Evolutionary conservation across 176 grass and related monocot genomes (phyloP).

Genomic region (Cenchrus fungigraminus): DNA sequence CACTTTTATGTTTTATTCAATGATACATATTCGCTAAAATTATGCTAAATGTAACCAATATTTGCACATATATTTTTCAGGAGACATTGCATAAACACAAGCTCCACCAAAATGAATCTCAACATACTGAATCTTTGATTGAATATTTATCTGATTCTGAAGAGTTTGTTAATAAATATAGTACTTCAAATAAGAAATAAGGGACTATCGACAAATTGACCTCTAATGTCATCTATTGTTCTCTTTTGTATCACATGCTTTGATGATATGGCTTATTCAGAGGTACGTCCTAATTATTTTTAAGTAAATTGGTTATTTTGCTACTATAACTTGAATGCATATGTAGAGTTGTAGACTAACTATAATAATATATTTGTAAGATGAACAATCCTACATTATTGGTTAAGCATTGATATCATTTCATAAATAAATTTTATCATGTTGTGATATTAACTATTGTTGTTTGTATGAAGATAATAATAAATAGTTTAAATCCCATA

Average conservation of each 20-base stretch:
- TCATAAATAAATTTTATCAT: too few relatives aligned
- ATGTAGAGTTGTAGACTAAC: too few relatives aligned
- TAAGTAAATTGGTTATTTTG: not conserved
- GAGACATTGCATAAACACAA: conserved; percentile 78
- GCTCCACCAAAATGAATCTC: conserved; percentile 10
- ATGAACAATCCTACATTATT: too few relatives aligned
- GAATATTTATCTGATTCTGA: not conserved
- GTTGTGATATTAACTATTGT: too few relatives aligned
- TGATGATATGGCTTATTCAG: conserved; percentile 75
- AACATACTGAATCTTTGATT: conserved; percentile 28
- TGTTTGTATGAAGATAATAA: too few relatives aligned
- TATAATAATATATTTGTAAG: too few relatives aligned
- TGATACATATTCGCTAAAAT: too few relatives aligned
- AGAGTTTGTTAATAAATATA: not conserved
- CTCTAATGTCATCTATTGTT: conserved; percentile 74
- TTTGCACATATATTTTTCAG: conserved; percentile 36
- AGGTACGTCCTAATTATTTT: conserved; percentile 43
- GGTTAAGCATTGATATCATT: too few relatives aligned
- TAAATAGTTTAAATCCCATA: too few relatives aligned
- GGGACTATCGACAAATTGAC: conserved; percentile 67
- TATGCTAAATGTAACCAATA: too few relatives aligned
- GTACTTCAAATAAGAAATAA: conserved; percentile 15
- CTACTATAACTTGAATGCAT: too few relatives aligned
- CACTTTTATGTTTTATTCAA: too few relatives aligned
- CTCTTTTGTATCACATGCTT: conserved; percentile 60